phyloP scores from a whole-genome alignment of 345 rosid genomes.

The Euphorbia pulcherrima region DNA sequence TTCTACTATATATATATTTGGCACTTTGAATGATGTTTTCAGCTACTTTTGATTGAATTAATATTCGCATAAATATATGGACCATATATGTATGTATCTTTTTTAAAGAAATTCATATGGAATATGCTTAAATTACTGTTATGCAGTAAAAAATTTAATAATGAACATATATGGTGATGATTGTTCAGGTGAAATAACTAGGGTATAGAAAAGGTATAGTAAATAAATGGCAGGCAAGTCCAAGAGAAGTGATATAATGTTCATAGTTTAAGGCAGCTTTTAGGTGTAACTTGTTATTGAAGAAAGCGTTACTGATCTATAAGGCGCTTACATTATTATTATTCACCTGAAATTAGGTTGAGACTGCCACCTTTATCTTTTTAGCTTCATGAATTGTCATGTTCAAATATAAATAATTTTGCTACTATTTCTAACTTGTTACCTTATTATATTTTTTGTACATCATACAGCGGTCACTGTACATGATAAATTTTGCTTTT shows the following conservation, averaged over 20 bases:
- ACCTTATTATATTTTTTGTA: not conserved
- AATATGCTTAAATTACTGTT: not conserved
- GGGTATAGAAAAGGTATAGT: not conserved
- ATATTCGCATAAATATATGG: not conserved
- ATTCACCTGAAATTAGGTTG: constrained; percentile 11
- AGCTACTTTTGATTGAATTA: not conserved
- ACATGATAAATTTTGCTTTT: not conserved
- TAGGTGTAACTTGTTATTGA: constrained; percentile 21
- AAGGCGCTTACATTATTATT: constrained; percentile 7
- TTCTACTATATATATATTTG: not conserved
- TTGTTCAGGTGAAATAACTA: no score
- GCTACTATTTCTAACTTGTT: not conserved
- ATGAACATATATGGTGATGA: no score
- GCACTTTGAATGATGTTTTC: constrained; percentile 15
- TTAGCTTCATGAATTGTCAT: constrained; percentile 4
- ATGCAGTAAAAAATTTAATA: not conserved
- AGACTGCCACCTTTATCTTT: constrained; percentile 12
- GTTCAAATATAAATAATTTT: no score
- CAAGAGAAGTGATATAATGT: constrained; percentile 18
- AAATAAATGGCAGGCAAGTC: not conserved
- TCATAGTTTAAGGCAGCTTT: constrained; percentile 22
- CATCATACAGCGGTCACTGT: not conserved
- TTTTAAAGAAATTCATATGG: constrained; percentile 1
- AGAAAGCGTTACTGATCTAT: constrained; percentile 11
- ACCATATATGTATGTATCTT: constrained; percentile 3